These are phyloP conservation scores for Triglochin maritima DNA, from an alignment of 106 monocot genomes.

Conservation along the genomic window DNA sequence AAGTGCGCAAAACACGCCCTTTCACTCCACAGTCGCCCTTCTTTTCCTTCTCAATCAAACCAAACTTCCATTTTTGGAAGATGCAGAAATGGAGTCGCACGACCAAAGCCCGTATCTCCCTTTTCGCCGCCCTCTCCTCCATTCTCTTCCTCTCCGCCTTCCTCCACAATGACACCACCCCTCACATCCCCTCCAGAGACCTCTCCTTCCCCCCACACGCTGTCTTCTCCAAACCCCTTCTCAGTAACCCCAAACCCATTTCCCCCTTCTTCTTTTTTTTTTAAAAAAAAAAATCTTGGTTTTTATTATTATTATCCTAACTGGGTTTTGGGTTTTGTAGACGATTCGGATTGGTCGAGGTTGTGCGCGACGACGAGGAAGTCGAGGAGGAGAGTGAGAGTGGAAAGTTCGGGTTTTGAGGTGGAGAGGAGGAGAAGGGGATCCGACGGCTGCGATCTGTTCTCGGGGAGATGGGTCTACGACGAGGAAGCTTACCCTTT, in stretches of 20 bases:
- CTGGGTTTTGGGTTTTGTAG: constrained; percentile 7
- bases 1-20: too few species aligned
- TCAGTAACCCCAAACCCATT: neutral
- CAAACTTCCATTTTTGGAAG: neutral
- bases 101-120: constrained; percentile 22
- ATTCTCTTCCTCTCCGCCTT: constrained; percentile 40
- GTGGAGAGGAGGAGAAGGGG: neutral
- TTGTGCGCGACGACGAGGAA: constrained; percentile 26
- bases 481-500: constrained; percentile 43
- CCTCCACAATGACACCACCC: constrained; percentile 20
- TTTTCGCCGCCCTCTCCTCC: constrained; percentile 27
- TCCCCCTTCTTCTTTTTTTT: neutral
- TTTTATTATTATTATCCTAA: neutral
- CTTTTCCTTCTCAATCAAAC: neutral
- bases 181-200: neutral
- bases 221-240: neutral
- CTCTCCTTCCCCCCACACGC: neutral
- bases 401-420: neutral
- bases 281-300: too few species aligned
- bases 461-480: constrained; percentile 63
- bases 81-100: constrained; percentile 45
- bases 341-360: constrained; percentile 45
- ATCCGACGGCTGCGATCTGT: constrained; percentile 31
- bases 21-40: neutral
- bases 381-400: constrained; percentile 8